Conservation (phyloP, 2,329 filamentous ascomycete genomes). For the Mariannaea elegans region DNA sequence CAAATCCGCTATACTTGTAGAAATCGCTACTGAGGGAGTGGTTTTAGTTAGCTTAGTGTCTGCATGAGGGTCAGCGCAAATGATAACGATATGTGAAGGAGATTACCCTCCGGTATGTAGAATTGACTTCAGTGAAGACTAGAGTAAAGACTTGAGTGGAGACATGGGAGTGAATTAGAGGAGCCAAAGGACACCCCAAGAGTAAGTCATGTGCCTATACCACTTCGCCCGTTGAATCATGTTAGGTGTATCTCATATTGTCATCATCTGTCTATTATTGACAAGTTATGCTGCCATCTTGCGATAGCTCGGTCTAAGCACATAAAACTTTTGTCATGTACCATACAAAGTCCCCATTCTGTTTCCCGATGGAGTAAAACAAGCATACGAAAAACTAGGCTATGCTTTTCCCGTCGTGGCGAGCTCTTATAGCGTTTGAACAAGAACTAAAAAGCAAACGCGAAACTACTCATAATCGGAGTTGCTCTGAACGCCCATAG, state of each 20-base stretch:
- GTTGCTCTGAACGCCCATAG: neutral
- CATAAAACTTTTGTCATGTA: conserved; percentile 4
- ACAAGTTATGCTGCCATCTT: neutral
- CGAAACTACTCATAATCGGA: neutral
- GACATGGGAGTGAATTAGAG: no score
- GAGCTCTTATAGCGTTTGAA: neutral
- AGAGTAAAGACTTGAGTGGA: no score
- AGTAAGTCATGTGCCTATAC: no score
- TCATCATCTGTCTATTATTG: neutral
- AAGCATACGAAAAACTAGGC: neutral
- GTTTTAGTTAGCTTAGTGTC: no score
- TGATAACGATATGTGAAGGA: no score
- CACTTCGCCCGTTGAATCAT: no score
- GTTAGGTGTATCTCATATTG: no score
- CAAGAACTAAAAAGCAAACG: neutral
- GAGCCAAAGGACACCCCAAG: no score
- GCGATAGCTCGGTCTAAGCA: conserved; percentile 8
- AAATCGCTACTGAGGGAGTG: no score
- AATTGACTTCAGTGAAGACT: no score
- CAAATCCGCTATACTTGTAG: neutral
- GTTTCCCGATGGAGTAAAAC: conserved; percentile 1
- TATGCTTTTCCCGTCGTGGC: conserved; percentile 1
- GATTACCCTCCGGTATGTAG: no score
- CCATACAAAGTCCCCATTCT: conserved; percentile 1
- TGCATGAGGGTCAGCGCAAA: no score